Evolutionary conservation across 148 eudicot genomes (phyloP), one percentile per base, ranked within the genome.

Genomic region (Gaultheria prostrata): DNA sequence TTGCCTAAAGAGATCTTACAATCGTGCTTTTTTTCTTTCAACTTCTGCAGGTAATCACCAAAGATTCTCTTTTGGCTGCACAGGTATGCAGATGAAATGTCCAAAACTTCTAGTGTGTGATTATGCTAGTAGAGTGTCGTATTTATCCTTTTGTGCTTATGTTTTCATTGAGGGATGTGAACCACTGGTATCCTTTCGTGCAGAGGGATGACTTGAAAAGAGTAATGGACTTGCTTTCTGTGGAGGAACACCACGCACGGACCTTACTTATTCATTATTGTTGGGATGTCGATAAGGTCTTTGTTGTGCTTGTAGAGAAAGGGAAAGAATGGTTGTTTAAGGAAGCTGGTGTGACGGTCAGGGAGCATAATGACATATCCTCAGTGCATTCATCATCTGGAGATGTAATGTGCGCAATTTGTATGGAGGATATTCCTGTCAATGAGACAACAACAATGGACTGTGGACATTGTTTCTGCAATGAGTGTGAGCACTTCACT

Each of bases 381-480:
- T 75, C 77, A 81, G 71, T 20, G 77, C 88, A 33, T 72, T 67
- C 89, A 1, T 45, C 78, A 14, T 76, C 91, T 72, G 87, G 87
- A 33, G 80, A 80, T 2, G 10, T 88, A 26, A 82, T 83, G 81
- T 92, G 97, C 80, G 24, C 78, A 74, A 86, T 94, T 21, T 94
- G 97, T 76, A 86, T 91, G 79, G 94, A 94, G 76, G 90, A 92
- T 80, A 81, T 88, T 11, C 85, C 80, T 43, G 84, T n/a, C 28
- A 80, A 78, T 69, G 90, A 90, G 84, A 69, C 82, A 50, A 90
- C 93, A 53, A 85, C 63, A 76, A 94, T 94, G 97, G 95, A 92
- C 83, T 94, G 97, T 83, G 91, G 92, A 14, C 97, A 94, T 82
- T 79, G 85, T 84, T 94, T 90, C 82, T 94, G 97, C 91, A 92